A percentile compares a stretch with the other conserved stretches of the same genome.
Conservation (phyloP, 371 early-diverging fungal species). For the Syncephalastrum contaminatum region DNA sequence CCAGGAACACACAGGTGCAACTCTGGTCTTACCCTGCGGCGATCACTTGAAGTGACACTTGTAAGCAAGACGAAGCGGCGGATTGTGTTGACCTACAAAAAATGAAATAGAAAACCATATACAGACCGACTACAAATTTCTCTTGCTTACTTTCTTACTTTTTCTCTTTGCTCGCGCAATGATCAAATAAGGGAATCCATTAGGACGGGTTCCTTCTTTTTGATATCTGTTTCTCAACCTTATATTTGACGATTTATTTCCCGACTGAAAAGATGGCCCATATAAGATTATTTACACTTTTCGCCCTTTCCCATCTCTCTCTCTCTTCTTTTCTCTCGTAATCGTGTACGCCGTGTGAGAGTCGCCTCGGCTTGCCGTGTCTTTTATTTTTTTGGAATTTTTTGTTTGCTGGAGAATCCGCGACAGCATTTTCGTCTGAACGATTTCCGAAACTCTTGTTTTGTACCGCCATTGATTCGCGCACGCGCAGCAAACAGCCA, state of each 20-base stretch:
- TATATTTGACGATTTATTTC: constrained; percentile 1
- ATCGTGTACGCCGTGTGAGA: no score
- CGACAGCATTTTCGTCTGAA: neutral
- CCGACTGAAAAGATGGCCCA: constrained; percentile 8
- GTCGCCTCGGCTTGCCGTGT: neutral
- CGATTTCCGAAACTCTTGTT: constrained; percentile 4
- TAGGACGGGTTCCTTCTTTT: no score
- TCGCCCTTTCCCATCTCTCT: constrained; percentile 9
- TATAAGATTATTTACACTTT: constrained; percentile 9
- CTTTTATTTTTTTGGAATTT: constrained; percentile 1
- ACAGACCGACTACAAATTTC: no score
- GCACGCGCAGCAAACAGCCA: neutral
- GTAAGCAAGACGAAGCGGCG: constrained; percentile 6
- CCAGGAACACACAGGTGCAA: no score
- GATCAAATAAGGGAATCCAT: no score
- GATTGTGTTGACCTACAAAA: no score
- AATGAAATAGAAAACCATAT: no score
- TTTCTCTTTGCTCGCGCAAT: no score
- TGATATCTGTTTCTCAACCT: no score
- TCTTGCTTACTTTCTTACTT: no score
- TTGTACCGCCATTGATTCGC: constrained; percentile 1
- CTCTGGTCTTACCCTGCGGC: no score
- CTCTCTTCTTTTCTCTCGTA: constrained; percentile 9
- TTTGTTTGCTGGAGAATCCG: neutral
- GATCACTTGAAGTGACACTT: neutral